Conservation (phyloP, 176 grass and related monocot genomes). For the Alopecurus myosuroides region DNA sequence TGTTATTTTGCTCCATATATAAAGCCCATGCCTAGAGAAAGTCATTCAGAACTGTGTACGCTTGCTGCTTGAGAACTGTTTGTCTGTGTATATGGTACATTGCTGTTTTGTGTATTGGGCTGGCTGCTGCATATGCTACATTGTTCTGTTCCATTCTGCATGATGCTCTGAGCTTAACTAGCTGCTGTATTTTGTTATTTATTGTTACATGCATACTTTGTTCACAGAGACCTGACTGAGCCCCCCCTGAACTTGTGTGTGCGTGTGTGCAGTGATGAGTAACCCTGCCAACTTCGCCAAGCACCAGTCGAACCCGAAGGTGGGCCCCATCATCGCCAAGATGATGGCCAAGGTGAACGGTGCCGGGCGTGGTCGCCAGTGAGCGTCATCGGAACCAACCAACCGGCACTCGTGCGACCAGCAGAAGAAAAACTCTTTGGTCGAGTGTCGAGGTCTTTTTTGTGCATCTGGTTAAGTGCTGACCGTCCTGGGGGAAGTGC, state of each 20-base stretch:
- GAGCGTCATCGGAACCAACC: neutral
- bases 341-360: slow-evolving; percentile 92
- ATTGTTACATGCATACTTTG: neutral
- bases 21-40: no score
- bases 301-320: slow-evolving; percentile 88
- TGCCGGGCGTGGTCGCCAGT: neutral
- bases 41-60: no score
- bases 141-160: no score
- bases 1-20: no score
- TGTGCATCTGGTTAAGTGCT: neutral
- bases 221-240: neutral
- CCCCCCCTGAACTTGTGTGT: no score
- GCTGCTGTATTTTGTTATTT: neutral
- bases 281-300: slow-evolving; percentile 82
- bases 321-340: slow-evolving; percentile 81
- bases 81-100: no score
- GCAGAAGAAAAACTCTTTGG: neutral
- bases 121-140: no score
- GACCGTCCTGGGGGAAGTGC: no score
- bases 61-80: no score
- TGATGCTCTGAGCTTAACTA: no score
- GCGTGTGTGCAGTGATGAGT: slow-evolving; percentile 78
- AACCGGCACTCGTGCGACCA: neutral
- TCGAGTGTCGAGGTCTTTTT: neutral
- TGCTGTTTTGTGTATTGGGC: no score